Percentiles rank a stretch among this genome's conserved stretches.
These are phyloP conservation scores for Casuarina equisetifolia DNA, from an alignment of 306 rosid species.

Conservation along the genomic window DNA sequence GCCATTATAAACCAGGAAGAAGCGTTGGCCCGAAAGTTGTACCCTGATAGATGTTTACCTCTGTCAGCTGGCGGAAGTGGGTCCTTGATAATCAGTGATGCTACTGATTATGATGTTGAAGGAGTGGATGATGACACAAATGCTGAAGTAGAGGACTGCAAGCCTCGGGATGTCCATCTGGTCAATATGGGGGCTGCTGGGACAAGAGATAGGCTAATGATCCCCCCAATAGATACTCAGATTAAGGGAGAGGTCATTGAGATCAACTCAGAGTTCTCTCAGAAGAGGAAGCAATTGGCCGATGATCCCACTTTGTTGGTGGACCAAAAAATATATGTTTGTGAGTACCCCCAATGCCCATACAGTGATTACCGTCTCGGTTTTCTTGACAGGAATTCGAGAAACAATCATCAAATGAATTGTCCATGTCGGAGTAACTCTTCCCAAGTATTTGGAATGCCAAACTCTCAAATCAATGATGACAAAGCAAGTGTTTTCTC, in stretches of 20 bases:
- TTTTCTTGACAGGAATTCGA: conserved; percentile 38
- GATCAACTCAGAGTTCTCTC: conserved; percentile 27
- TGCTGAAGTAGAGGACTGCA: conserved; percentile 38
- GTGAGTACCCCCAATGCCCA: conserved; percentile 43
- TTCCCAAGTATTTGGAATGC: conserved; percentile 34
- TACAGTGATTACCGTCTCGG: conserved; percentile 38
- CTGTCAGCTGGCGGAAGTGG: conserved; percentile 31
- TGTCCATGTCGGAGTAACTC: conserved; percentile 35
- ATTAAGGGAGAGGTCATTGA: conserved; percentile 44
- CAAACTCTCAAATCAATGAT: conserved; percentile 33
- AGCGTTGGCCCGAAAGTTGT: conserved; percentile 39
- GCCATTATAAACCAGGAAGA: conserved; percentile 62
- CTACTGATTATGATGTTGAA: conserved; percentile 53
- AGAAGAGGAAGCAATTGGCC: conserved; percentile 37
- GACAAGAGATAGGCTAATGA: conserved; percentile 21
- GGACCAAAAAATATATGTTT: conserved; percentile 41
- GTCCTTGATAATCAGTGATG: conserved; percentile 34
- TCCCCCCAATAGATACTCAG: conserved; percentile 22
- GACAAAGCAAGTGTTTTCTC: conserved; percentile 30
- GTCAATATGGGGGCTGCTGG: conserved; percentile 26
- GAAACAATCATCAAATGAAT: conserved; percentile 55
- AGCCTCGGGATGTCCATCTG: conserved; percentile 32
- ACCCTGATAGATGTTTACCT: conserved; percentile 48
- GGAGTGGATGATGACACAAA: conserved; percentile 38
- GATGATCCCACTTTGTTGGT: conserved; percentile 28